Percentiles rank a stretch among this genome's conserved stretches.
Evolutionary conservation across 805 yeast species (phyloP).

Genomic region (Lipomyces yamadae): DNA sequence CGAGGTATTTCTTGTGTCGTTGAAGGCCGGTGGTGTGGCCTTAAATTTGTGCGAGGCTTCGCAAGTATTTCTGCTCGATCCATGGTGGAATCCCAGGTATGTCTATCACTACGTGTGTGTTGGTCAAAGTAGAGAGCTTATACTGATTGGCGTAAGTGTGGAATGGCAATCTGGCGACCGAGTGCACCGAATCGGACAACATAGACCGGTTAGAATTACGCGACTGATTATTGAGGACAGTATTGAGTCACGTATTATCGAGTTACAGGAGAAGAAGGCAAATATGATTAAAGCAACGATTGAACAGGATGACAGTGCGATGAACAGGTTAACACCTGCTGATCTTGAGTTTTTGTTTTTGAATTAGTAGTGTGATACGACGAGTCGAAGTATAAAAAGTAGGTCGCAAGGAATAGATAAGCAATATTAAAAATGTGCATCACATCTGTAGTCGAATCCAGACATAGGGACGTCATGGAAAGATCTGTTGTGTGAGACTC

Average conservation of each 20-base stretch:
- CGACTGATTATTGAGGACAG: slow-evolving; percentile 95
- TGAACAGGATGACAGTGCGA: slow-evolving; percentile 89
- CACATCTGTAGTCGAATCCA: slow-evolving; percentile 2
- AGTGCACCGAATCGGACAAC: slow-evolving; percentile 97
- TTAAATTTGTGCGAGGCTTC: slow-evolving; percentile 95
- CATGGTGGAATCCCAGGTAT: slow-evolving; percentile 97
- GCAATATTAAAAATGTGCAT: neutral
- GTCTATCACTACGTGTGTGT: neutral
- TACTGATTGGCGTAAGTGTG: slow-evolving; percentile 52
- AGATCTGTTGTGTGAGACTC: slow-evolving; percentile 1
- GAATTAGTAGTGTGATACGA: slow-evolving; percentile 7
- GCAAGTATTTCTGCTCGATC: slow-evolving; percentile 93
- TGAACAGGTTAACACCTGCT: slow-evolving; percentile 84
- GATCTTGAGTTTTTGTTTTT: slow-evolving; percentile 89
- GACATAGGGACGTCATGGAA: neutral
- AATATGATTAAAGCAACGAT: slow-evolving; percentile 97
- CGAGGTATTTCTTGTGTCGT: slow-evolving; percentile 90
- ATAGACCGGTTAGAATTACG: slow-evolving; percentile 89
- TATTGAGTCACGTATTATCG: slow-evolving; percentile 93
- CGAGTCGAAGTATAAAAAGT: neutral
- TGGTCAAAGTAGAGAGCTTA: neutral
- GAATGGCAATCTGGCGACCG: slow-evolving; percentile 99
- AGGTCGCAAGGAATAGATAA: neutral
- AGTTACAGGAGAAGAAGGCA: slow-evolving; percentile 95
- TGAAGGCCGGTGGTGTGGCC: slow-evolving; percentile 99